Base-by-base conservation (phyloP, 768 basidiomycete species). In the Tricholoma terreum region DNA sequence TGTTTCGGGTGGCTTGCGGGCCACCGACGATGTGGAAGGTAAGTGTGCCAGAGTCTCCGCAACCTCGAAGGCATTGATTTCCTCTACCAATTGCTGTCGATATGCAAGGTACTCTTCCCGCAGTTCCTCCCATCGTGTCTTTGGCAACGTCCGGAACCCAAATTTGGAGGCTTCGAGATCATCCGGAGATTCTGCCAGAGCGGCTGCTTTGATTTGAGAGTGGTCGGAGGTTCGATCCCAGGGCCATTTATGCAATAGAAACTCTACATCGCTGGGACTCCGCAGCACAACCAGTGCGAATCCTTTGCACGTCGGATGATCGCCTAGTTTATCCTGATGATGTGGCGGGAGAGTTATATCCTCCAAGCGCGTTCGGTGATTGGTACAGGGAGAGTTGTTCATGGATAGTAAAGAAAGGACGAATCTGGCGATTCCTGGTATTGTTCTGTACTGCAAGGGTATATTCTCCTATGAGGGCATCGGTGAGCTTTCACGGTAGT, bases 101-200 rank as follows among this genome's bases (percentile, higher is more conserved):
- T 87, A 85, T 2, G 75, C 65, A n/a, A 87, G 70, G 66, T 93
- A 94, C 63, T 92, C 85, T 3, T 81, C 78, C 54, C 85, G 85
- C 31, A 90, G 69, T 43, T 72, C 66, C 7, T 84, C 81, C 90
- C 91, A 94, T 17, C 70, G 72, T 0, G 70, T 58, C 64, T 87
- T 91, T 19, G 77, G 71, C 15, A 87, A 67, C 0, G 75, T 65
- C 3, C 88, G 80, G 52, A 90, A 77, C 0, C 89, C 87, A 57
- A 81, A 84, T 64, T 78, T 84, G 10, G 52, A 54, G 0, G 85
- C 87, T 10, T 86, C 82, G 9, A 63, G 61, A 21, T 36, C 36
- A 38, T 52, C 55, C 14, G 53, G 12, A 9, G 34, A 22, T 10
- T 56, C 59, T 36, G 19, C 10, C 42, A 52, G 2, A 46, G 48